Base-by-base conservation (phyloP, 1,284 basidiomycete species). In the Ustilago sp. region DNA sequence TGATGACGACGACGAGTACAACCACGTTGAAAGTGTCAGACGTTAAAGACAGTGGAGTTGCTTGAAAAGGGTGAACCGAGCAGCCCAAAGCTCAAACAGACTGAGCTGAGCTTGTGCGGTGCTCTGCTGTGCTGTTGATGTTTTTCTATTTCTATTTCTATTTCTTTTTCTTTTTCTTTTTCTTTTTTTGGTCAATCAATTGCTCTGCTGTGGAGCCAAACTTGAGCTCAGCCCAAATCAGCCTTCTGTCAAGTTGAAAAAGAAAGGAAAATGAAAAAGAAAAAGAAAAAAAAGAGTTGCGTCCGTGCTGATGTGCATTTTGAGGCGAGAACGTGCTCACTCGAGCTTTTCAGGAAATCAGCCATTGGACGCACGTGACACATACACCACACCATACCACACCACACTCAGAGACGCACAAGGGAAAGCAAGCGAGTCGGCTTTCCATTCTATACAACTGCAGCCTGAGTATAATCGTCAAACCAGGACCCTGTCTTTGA, bases 311-410 rank as follows among this genome's bases (percentile, higher is more conserved):
- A 38, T 58, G 45, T 55, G 48, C 48, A 50, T 50, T 50, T 28
- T 50, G 9, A 50, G 48, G 51, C 43, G 12, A 66, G 53, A 66
- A 66, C 63, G 63, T 65, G 63, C 63, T 55, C 63, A 50, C 48
- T 45, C 36, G 32, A 56, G 38, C 56, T 47, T 39, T 32, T 54
- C 36, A 38, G 53, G 32, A 48, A 38, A 43, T 36, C 38, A 28
- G 38, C 38, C 47, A 47, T 41, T 35, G 28, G 48, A 11, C 45
- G 23, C 23, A 39, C 19, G 35, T 52, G 50, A 35, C 50, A n/a
- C 50, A 52, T 32, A 35, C 28, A 34, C 23, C 32, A 52, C 39
- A 41, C 39, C 6, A 45, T 28, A 39, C 38, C 23, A 28, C 23
- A 28, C 9, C 38, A 39, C 38, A 39, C 38, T 9, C 15, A 39